A percentile compares a stretch with the other conserved stretches of the same genome.
phyloP scores from a whole-genome alignment of 331 rosid genomes.

The Quercus phellos region DNA sequence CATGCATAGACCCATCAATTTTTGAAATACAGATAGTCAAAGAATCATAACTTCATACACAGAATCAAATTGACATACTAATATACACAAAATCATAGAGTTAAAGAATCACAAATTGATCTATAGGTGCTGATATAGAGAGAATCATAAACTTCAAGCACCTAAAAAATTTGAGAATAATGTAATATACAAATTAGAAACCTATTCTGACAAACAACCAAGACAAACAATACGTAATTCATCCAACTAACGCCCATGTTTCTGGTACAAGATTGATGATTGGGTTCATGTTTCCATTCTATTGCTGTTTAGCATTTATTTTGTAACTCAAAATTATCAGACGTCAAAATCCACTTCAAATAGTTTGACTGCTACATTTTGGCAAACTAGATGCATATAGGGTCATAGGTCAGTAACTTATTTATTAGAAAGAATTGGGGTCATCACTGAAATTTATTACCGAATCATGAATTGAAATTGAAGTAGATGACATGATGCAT shows the following conservation, averaged over 20 bases:
- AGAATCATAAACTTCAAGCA: too few species aligned
- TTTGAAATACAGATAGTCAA: too few species aligned
- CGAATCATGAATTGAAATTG: neutral
- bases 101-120: too few species aligned
- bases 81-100: too few species aligned
- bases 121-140: too few species aligned
- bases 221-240: too few species aligned
- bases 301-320: constrained; percentile 22
- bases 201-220: too few species aligned
- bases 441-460: neutral
- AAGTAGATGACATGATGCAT: neutral
- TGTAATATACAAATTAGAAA: too few species aligned
- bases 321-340: constrained; percentile 13
- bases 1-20: too few species aligned
- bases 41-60: too few species aligned
- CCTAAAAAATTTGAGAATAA: too few species aligned
- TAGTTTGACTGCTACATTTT: neutral
- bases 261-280: constrained; percentile 86
- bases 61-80: too few species aligned
- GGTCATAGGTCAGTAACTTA: neutral
- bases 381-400: neutral
- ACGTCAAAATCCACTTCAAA: neutral
- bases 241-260: constrained; percentile 74
- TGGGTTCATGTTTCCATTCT: constrained; percentile 83
- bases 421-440: neutral